Conservation (phyloP, 805 yeast genomes). For the Wickerhamomyces hampshirensis region DNA sequence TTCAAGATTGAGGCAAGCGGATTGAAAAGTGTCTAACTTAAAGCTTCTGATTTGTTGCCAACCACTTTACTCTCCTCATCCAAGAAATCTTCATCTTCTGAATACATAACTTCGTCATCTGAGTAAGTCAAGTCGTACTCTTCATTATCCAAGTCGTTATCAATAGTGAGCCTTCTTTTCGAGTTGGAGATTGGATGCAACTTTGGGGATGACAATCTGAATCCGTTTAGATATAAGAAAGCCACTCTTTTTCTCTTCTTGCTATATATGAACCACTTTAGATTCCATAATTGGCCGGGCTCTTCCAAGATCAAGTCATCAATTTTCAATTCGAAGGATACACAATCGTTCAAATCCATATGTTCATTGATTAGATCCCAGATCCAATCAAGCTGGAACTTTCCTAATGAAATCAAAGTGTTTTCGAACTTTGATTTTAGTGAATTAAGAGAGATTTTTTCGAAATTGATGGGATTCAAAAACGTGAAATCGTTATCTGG, state of each 20-base stretch:
- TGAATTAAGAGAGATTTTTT: not conserved
- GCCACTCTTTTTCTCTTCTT: slow-evolving; percentile 90
- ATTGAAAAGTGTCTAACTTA: not conserved
- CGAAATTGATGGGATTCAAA: slow-evolving; percentile 57
- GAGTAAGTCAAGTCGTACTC: slow-evolving; percentile 42
- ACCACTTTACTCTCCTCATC: slow-evolving; percentile 30
- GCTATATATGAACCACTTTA: slow-evolving; percentile 89
- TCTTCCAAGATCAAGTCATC: slow-evolving; percentile 27
- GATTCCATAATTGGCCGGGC: slow-evolving; percentile 32
- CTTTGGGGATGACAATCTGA: slow-evolving; percentile 34
- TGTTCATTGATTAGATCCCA: slow-evolving; percentile 88
- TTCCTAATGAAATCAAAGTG: slow-evolving; percentile 63
- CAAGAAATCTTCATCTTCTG: slow-evolving; percentile 17
- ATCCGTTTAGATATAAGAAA: slow-evolving; percentile 66
- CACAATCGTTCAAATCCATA: slow-evolving; percentile 58
- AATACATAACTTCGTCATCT: slow-evolving; percentile 32
- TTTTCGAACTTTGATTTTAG: slow-evolving; percentile 66
- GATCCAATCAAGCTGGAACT: slow-evolving; percentile 48
- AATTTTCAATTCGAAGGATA: slow-evolving; percentile 56
- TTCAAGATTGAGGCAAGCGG: slow-evolving; percentile 25
- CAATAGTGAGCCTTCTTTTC: slow-evolving; percentile 30
- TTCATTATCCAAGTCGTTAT: slow-evolving; percentile 32
- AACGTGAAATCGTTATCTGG: slow-evolving; percentile 95
- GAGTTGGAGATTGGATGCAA: slow-evolving; percentile 26
- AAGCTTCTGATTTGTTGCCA: slow-evolving; percentile 35